phyloP scores from a whole-genome alignment of 1,139 yeast genomes.

The Geotrichum cucujoidarum region DNA sequence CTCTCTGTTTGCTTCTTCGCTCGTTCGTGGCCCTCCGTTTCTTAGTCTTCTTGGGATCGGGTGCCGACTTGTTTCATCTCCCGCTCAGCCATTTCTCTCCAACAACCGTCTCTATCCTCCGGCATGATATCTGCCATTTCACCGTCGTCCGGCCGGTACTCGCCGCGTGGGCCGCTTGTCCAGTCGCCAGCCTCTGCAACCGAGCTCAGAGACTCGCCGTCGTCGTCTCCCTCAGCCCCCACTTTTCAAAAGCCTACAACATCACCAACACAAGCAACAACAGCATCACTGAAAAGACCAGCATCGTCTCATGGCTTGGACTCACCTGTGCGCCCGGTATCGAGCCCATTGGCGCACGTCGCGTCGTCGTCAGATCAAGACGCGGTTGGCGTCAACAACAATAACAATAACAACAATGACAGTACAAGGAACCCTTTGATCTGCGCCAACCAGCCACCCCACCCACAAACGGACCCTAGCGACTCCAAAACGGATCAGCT shows the following conservation, averaged over 20 bases:
- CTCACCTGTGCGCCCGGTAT: background rate
- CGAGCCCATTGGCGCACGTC: background rate
- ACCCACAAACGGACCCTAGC: background rate
- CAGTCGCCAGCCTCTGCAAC: background rate
- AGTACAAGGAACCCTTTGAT: background rate
- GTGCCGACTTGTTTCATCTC: no score
- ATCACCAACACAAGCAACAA: constrained; percentile 7
- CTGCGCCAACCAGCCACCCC: background rate
- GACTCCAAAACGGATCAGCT: background rate
- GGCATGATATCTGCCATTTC: constrained; percentile 6
- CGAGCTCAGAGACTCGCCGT: background rate
- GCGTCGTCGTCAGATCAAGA: background rate
- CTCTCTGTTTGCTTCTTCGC: no score
- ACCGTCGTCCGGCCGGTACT: no score
- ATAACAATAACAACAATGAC: no score
- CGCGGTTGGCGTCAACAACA: background rate
- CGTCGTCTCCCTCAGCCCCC: background rate
- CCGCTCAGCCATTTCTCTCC: no score
- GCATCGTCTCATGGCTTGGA: no score
- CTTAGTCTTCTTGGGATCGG: no score
- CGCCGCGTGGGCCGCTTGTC: no score
- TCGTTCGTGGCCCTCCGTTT: no score
- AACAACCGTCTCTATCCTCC: background rate
- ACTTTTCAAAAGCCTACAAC: no score
- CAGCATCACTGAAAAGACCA: background rate